A percentile compares a stretch with the other conserved stretches of the same genome.
These are phyloP conservation scores for Parastagonospora nodorum DNA, from an alignment of 2,329 filamentous ascomycete genomes.

Conservation along the genomic window DNA sequence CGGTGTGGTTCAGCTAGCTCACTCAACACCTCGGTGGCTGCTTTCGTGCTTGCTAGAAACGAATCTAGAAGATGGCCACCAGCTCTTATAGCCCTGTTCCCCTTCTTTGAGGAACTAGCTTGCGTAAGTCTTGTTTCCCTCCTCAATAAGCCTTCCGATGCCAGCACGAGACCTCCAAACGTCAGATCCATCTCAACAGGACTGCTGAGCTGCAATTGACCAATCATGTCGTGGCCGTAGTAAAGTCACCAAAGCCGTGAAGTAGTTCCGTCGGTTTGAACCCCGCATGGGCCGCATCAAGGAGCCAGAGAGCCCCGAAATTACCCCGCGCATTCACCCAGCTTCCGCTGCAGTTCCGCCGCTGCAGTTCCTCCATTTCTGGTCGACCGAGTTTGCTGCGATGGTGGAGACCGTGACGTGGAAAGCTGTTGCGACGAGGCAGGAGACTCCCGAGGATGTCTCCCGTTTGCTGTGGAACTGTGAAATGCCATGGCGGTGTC, in stretches of 20 bases:
- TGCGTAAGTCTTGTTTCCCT: not conserved
- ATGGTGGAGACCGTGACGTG: not conserved
- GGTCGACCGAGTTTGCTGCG: conserved; percentile 2
- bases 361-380: not conserved
- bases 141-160: conserved; percentile 10
- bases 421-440: not conserved
- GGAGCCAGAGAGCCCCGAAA: conserved; percentile 24
- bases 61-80: not conserved
- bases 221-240: conserved; percentile 18
- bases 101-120: not conserved
- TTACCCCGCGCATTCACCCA: conserved; percentile 17
- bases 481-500: too few relatives aligned
- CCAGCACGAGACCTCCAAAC: conserved; percentile 14
- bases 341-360: not conserved
- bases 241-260: conserved; percentile 21
- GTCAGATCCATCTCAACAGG: conserved; percentile 4
- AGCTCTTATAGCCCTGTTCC: conserved; percentile 5
- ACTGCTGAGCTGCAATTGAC: not conserved
- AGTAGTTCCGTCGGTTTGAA: conserved; percentile 17
- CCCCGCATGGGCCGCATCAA: conserved; percentile 24
- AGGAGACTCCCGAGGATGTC: not conserved
- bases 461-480: not conserved
- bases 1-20: not conserved
- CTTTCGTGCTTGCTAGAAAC: not conserved
- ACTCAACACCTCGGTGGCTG: not conserved